These are phyloP conservation scores for Akanthomyces dipterigenus DNA, from an alignment of 2,329 filamentous ascomycete genomes.

Conservation along the genomic window DNA sequence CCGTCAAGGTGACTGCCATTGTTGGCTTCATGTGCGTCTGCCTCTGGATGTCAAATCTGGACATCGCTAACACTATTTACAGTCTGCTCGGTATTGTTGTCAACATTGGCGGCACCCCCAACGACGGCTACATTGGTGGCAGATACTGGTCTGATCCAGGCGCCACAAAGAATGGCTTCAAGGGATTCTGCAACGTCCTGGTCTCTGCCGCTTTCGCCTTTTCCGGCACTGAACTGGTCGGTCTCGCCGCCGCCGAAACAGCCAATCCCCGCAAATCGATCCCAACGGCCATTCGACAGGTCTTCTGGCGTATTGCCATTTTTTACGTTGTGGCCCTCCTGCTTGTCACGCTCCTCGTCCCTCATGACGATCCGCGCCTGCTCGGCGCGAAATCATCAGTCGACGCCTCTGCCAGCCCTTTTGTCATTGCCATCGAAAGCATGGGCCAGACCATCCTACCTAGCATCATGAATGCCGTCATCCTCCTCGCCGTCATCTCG, in stretches of 20 bases:
- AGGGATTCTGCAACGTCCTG: slow-evolving; percentile 60
- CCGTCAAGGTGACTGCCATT: slow-evolving; percentile 47
- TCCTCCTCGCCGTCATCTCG: slow-evolving; percentile 44
- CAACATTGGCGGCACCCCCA: slow-evolving; percentile 47
- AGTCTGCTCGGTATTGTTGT: slow-evolving; percentile 45
- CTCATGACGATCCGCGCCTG: slow-evolving; percentile 32
- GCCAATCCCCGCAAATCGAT: slow-evolving; percentile 60
- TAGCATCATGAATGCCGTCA: slow-evolving; percentile 45
- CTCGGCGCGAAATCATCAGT: slow-evolving; percentile 24
- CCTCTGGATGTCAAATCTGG: too few species aligned
- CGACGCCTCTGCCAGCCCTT: slow-evolving; percentile 36
- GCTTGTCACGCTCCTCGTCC: slow-evolving; percentile 37
- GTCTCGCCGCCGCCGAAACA: slow-evolving; percentile 61
- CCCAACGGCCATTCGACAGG: slow-evolving; percentile 71
- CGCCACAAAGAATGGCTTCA: slow-evolving; percentile 60
- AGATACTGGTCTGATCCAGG: slow-evolving; percentile 35
- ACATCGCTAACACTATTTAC: background rate
- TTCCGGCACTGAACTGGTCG: slow-evolving; percentile 59
- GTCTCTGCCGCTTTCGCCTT: slow-evolving; percentile 64
- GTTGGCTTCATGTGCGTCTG: slow-evolving; percentile 45
- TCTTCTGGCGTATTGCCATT: slow-evolving; percentile 41
- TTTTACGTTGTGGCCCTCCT: slow-evolving; percentile 41
- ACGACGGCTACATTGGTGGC: slow-evolving; percentile 34
- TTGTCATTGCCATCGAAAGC: slow-evolving; percentile 41
- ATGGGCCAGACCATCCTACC: slow-evolving; percentile 38